phyloP scores from a whole-genome alignment of 345 rosid genomes.

The Viola odorata region DNA sequence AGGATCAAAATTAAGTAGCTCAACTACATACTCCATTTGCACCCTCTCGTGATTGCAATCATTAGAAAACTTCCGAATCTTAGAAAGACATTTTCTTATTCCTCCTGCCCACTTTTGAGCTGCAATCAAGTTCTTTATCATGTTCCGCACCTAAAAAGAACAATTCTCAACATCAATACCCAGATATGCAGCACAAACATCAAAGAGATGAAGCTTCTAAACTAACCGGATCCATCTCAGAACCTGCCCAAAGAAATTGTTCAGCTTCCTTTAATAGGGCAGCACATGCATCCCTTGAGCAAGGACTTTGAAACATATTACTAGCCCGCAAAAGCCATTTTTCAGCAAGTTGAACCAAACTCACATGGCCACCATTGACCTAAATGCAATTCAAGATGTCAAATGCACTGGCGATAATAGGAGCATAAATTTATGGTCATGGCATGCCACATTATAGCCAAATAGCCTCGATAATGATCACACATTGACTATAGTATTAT shows the following conservation, averaged over 20 bases:
- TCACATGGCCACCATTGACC: slow-evolving; percentile 49
- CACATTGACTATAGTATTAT: no score
- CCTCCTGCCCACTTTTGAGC: slow-evolving; percentile 76
- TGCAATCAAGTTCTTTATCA: slow-evolving; percentile 44
- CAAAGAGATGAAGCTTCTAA: slow-evolving; percentile 16
- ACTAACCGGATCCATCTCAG: slow-evolving; percentile 83
- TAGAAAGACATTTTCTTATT: slow-evolving; percentile 47
- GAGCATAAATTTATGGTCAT: no score
- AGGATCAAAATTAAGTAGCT: slow-evolving; percentile 50
- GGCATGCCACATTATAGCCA: background rate
- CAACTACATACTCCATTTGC: slow-evolving; percentile 36
- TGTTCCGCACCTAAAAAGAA: slow-evolving; percentile 55
- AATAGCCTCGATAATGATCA: background rate
- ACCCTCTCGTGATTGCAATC: slow-evolving; percentile 39
- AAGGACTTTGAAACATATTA: slow-evolving; percentile 41
- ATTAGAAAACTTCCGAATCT: slow-evolving; percentile 39
- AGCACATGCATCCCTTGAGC: slow-evolving; percentile 43
- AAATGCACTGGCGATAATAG: background rate
- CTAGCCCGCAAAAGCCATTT: slow-evolving; percentile 56
- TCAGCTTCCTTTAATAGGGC: slow-evolving; percentile 72
- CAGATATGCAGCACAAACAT: slow-evolving; percentile 8
- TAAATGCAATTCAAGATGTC: slow-evolving; percentile 18
- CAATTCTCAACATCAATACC: slow-evolving; percentile 8
- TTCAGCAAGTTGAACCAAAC: slow-evolving; percentile 61
- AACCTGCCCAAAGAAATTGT: slow-evolving; percentile 97